A percentile compares a stretch with the other conserved stretches of the same genome.
Conservation (phyloP, 768 basidiomycete species). For the Imleria badia region DNA sequence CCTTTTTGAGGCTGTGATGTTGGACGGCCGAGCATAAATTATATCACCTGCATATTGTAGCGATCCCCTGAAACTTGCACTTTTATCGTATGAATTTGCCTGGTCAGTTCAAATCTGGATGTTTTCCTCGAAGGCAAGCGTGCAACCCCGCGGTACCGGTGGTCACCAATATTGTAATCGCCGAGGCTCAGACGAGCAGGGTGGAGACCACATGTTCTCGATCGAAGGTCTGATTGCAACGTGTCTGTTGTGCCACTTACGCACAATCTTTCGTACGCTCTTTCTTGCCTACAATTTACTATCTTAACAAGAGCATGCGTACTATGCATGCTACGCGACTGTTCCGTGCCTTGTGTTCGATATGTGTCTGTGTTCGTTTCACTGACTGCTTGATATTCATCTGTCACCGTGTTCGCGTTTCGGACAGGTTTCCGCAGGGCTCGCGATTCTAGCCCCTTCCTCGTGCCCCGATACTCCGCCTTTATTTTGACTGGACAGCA, state of each 20-base stretch:
- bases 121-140: no score
- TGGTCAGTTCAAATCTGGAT: no score
- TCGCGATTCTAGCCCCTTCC: conserved; percentile 26
- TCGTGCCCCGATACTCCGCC: conserved; percentile 29
- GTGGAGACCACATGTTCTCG: conserved; percentile 13
- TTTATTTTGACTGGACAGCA: conserved; percentile 21
- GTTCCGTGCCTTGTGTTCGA: conserved; percentile 22
- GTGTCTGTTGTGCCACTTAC: conserved; percentile 14
- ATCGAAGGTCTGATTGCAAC: conserved; percentile 24
- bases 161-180: background rate
- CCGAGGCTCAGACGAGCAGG: conserved; percentile 4
- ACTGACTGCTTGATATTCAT: conserved; percentile 9
- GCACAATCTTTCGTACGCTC: conserved; percentile 7
- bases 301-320: conserved; percentile 23
- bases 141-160: background rate
- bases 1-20: background rate
- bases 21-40: conserved; percentile 11
- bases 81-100: no score
- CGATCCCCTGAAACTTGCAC: background rate
- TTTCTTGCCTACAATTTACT: conserved; percentile 5
- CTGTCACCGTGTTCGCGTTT: conserved; percentile 26
- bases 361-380: conserved; percentile 20
- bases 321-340: conserved; percentile 23
- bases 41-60: conserved; percentile 19
- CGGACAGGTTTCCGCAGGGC: conserved; percentile 26